Conservation (phyloP, 306 rosid genomes). For the Quercus rubra region DNA sequence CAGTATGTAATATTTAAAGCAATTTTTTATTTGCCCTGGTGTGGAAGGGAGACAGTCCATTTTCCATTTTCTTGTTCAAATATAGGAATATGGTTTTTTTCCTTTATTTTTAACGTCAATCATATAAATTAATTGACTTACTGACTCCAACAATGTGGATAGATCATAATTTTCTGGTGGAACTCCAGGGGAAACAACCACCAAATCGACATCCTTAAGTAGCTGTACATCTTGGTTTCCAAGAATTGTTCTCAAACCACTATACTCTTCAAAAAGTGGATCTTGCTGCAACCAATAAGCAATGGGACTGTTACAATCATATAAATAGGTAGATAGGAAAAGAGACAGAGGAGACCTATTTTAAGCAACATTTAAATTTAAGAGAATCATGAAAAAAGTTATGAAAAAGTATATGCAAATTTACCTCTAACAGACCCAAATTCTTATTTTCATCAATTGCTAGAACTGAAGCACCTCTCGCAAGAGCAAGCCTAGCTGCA, state of each 20-base stretch:
- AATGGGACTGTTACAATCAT: not conserved
- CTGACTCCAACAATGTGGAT: conserved; percentile 15
- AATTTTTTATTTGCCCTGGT: not conserved
- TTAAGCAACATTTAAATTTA: not conserved
- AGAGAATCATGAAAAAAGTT: not conserved
- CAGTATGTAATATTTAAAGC: not conserved
- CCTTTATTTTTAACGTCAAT: not conserved
- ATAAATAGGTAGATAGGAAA: not conserved
- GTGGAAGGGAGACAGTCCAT: not conserved
- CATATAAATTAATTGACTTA: not conserved
- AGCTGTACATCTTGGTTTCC: conserved; percentile 17
- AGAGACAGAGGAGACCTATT: not conserved
- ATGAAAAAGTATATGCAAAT: not conserved
- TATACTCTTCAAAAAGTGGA: conserved; percentile 11
- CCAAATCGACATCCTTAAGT: conserved; percentile 21
- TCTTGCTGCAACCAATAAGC: conserved; percentile 20
- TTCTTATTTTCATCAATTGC: conserved; percentile 24
- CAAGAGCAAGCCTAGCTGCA: conserved; percentile 32
- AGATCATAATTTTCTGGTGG: conserved; percentile 17
- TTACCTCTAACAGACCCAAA: conserved; percentile 22
- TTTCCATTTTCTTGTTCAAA: not conserved
- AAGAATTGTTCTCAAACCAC: conserved; percentile 23
- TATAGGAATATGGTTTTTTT: not conserved
- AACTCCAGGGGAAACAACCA: conserved; percentile 37
- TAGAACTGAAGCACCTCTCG: conserved; percentile 33